Percentiles rank a stretch among this genome's conserved stretches.
These are phyloP conservation scores for Urostyla sp. DNA, from an alignment of 73 alveolate genomes.

Conservation along the genomic window DNA sequence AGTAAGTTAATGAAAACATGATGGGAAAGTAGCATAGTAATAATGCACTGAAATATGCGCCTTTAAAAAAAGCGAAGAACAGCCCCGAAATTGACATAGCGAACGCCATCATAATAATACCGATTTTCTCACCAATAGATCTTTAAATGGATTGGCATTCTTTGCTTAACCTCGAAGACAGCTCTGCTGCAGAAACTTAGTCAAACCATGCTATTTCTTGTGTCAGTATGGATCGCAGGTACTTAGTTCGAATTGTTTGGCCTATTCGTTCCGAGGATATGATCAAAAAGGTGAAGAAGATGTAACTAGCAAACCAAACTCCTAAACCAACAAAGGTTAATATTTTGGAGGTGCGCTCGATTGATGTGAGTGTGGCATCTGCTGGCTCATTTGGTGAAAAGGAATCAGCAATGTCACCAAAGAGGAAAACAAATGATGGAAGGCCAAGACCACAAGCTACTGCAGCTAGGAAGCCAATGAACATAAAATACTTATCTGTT, in stretches of 20 bases:
- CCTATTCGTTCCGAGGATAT: conserved; percentile 60
- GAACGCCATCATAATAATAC: conserved; percentile 29
- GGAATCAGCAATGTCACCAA: conserved; percentile 83
- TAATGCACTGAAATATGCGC: conserved; percentile 73
- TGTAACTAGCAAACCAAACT: conserved; percentile 46
- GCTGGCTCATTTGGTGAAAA: conserved; percentile 57
- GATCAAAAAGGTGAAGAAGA: conserved; percentile 50
- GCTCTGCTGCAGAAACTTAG: conserved; percentile 70
- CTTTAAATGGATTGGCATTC: conserved; percentile 75
- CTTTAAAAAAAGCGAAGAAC: conserved; percentile 61
- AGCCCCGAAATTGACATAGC: conserved; percentile 69
- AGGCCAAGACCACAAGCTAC: conserved; percentile 30
- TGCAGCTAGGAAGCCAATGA: not conserved
- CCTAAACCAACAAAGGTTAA: conserved; percentile 49
- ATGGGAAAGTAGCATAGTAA: conserved; percentile 38
- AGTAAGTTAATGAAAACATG: not conserved
- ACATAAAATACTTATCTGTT: not conserved
- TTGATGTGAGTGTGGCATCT: conserved; percentile 17
- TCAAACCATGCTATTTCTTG: conserved; percentile 91
- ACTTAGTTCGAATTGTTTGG: conserved; percentile 63
- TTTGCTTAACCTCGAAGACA: conserved; percentile 69
- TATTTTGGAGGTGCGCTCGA: conserved; percentile 31
- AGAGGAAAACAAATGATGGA: conserved; percentile 76
- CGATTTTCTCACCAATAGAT: conserved; percentile 58
- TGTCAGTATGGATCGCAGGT: conserved; percentile 70